A percentile compares a stretch with the other conserved stretches of the same genome.
Conservation (phyloP, 169 alveolate species). For the Plasmodium inui region DNA sequence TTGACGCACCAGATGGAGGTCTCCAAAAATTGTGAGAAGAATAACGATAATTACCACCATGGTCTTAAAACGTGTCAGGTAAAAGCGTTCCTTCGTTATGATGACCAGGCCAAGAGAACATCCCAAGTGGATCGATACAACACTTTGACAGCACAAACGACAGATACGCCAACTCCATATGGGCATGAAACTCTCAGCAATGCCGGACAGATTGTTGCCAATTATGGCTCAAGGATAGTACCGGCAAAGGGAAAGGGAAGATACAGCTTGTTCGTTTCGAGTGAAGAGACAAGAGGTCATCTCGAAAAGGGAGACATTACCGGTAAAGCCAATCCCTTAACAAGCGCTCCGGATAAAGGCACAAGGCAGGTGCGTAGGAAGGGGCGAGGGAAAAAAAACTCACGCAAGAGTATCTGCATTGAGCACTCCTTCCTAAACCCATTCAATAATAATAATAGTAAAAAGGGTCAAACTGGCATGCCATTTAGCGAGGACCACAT, state of each 20-base stretch:
- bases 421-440: constrained; percentile 75
- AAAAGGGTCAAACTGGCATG: neutral
- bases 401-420: constrained; percentile 58
- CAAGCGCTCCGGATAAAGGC: neutral
- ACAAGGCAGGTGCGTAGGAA: neutral
- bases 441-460: constrained; percentile 25
- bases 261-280: constrained; percentile 5
- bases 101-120: neutral
- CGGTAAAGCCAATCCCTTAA: neutral
- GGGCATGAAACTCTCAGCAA: neutral
- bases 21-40: neutral
- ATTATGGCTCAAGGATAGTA: neutral
- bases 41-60: neutral
- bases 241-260: neutral
- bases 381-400: neutral
- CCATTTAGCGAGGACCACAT: neutral
- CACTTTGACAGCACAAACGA: neutral
- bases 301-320: neutral
- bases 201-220: neutral
- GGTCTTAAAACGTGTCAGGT: neutral
- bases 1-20: neutral
- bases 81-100: neutral
- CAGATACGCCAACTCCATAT: neutral
- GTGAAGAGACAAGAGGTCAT: neutral
- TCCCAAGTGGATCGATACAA: neutral